Conservation (phyloP, 2,329 filamentous ascomycete genomes). For the Talaromyces sp. region DNA sequence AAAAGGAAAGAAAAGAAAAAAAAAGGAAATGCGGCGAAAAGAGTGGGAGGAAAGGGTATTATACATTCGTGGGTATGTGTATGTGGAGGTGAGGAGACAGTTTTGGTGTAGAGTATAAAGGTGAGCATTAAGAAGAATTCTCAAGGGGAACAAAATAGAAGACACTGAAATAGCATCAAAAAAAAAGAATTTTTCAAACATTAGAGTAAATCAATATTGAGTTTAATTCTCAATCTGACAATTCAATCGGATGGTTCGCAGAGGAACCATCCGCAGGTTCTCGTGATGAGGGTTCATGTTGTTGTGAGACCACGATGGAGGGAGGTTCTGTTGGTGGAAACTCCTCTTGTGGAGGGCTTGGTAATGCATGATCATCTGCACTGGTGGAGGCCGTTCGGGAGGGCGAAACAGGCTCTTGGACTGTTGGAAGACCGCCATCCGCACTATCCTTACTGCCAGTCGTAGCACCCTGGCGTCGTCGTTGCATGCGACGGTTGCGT, state of each 20-base stretch:
- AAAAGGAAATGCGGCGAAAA: constrained; percentile 4
- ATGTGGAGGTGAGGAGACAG: background rate
- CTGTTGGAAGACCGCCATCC: constrained; percentile 34
- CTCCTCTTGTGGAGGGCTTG: constrained; percentile 27
- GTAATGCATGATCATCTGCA: constrained; percentile 24
- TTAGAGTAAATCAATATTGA: constrained; percentile 30
- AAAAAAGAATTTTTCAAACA: constrained; percentile 36
- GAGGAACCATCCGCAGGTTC: constrained; percentile 27
- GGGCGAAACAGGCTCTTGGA: constrained; percentile 37
- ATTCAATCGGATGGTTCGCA: constrained; percentile 26
- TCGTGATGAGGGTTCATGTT: constrained; percentile 23
- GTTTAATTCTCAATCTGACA: constrained; percentile 24
- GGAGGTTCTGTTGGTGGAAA: constrained; percentile 31
- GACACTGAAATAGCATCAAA: constrained; percentile 33
- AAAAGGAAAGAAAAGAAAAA: constrained; percentile 7
- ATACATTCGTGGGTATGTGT: constrained; percentile 26
- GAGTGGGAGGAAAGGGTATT: constrained; percentile 21
- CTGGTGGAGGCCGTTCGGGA: constrained; percentile 24
- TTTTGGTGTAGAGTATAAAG: constrained; percentile 12
- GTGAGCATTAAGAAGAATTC: background rate
- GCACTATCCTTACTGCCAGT: constrained; percentile 42
- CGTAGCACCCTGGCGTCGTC: constrained; percentile 61
- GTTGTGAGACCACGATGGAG: constrained; percentile 43
- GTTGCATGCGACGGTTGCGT: constrained; percentile 61
- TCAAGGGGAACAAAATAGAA: constrained; percentile 9